Base-by-base conservation (phyloP, 352 stramenopile species). In the Pythium phragmiticola region DNA sequence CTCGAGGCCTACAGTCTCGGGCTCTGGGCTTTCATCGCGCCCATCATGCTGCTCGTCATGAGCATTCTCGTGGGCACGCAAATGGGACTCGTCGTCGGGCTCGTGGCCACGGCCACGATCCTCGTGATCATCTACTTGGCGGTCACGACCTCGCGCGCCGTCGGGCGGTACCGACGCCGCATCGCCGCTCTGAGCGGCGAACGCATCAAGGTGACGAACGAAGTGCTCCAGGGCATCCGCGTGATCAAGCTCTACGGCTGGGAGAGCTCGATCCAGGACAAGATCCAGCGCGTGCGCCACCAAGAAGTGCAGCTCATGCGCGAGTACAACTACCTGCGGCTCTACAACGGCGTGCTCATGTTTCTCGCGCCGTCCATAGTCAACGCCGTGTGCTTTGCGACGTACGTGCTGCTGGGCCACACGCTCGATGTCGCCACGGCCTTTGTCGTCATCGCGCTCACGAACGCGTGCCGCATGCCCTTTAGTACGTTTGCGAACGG, bases 371-470 rank as follows among this genome's bases (percentile, higher is more conserved):
- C 95, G 17, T 89, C 98, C 13, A 57, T 98, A 13, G 89, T 98
- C 3, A 92, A 92, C 0, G 64, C 98, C 12, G 82, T 88, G 2
- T 97, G 90, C 16, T 99, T 99, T 54, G 19, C 73, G 9, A 65
- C 74, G 3, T 94, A 91, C 55, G 69, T 88, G 11, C 36, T 82
- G 7, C 55, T 78, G 5, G 96, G 92, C 0, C 70, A 98, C 39
- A 67, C 78, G 2, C 69, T 99, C 16, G 93, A 97, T 46, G 93
- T 98, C 7, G 77, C 90, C 0, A 88, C 82, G 12, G 95, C 96
- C 23, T 95, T 99, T 54, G 98, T 96, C 6, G 83, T 96, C 7
- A 71, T 99, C 16, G 89, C 96, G 23, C 75, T 99, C 59, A 83
- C 80, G 49, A 87, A 87, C 41, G 69, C 71, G 1, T 84, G 75